Base-by-base conservation (phyloP, 169 alveolate species). In the Prorocentrum cordatum region DNA sequence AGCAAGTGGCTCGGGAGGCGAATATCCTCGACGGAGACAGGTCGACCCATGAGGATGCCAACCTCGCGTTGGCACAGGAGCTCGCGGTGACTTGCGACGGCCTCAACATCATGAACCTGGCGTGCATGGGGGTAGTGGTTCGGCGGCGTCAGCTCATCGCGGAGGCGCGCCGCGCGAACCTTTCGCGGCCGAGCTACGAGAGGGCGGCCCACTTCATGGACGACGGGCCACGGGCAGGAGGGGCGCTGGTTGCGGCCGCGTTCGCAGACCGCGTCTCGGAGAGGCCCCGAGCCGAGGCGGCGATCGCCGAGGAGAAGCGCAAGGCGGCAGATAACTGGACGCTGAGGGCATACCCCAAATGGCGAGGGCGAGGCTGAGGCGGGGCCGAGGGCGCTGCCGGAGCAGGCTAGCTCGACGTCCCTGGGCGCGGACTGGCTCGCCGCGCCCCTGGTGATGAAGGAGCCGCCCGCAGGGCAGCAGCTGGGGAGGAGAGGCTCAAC, bases 1-100 rank as follows among this genome's bases (percentile, higher is more conserved):
- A 7, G 26, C 50, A 24, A 47, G 2, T 79, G 89, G 89, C 39
- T 58, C 9, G 35, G n/a, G 39, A 58, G 47, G 1, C 77, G 1
- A 42, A 26, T 12, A 79, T 61, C 3, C 89, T 75, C 1, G 89
- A 79, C 10, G 89, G 89, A 14, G 73, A 36, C 66, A 38, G 89
- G 0, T 22, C 77, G 3, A 38, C 45, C 26, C 32, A 20, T 6
- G 77, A 79, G 35, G 77, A 79, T 18, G 75, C 36, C 36, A 36
- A 59, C 16, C 50, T 79, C 2, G 18, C 33, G 20, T 16, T n/a
- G 0, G 38, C 26, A 4, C 1, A 59, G 12, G 89, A 79, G 2
- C 1, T 16, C 1, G 89, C 89, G 1, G 58, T 38, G 10, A 26
- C 2, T 0, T 79, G 27, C 58, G 89, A 79, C 27, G 1, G 66